A percentile compares a stretch with the other conserved stretches of the same genome.
These are phyloP conservation scores for Pulveroboletus sp. DNA, from an alignment of 768 basidiomycete species.

Conservation along the genomic window DNA sequence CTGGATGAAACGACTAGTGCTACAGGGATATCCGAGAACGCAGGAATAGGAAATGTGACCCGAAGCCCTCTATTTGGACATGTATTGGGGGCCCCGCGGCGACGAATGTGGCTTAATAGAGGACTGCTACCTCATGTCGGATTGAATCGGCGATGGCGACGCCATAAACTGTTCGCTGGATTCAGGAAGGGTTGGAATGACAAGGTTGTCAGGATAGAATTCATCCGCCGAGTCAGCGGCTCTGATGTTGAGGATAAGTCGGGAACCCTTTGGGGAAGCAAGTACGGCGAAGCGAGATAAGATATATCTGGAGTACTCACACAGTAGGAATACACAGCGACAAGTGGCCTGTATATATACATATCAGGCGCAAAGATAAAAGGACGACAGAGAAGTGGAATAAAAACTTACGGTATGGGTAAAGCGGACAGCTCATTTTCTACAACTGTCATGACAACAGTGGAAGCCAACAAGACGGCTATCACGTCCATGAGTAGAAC, in stretches of 20 bases:
- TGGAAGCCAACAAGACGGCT: constrained; percentile 17
- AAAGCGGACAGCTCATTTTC: constrained; percentile 11
- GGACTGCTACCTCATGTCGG: background rate
- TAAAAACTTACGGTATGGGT: constrained; percentile 12
- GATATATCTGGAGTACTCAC: constrained; percentile 7
- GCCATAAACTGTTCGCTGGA: constrained; percentile 4
- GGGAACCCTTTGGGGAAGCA: constrained; percentile 11
- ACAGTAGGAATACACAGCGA: constrained; percentile 20
- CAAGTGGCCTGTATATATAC: constrained; percentile 9
- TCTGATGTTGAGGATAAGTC: constrained; percentile 20
- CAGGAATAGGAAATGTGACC: no score
- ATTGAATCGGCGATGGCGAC: constrained; percentile 9
- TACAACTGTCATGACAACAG: constrained; percentile 13
- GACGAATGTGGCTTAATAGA: background rate
- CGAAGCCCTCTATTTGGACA: no score
- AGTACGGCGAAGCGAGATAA: background rate
- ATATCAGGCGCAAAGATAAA: constrained; percentile 1
- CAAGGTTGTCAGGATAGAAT: constrained; percentile 4
- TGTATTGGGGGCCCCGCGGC: no score
- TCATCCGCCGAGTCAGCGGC: background rate
- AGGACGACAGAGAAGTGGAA: background rate
- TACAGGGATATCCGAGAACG: no score
- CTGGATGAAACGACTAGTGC: no score
- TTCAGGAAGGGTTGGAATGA: constrained; percentile 4
- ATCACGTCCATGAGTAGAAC: background rate